These are phyloP conservation scores for Racocetra persica DNA, from an alignment of 371 early-diverging fungal species.

Conservation along the genomic window DNA sequence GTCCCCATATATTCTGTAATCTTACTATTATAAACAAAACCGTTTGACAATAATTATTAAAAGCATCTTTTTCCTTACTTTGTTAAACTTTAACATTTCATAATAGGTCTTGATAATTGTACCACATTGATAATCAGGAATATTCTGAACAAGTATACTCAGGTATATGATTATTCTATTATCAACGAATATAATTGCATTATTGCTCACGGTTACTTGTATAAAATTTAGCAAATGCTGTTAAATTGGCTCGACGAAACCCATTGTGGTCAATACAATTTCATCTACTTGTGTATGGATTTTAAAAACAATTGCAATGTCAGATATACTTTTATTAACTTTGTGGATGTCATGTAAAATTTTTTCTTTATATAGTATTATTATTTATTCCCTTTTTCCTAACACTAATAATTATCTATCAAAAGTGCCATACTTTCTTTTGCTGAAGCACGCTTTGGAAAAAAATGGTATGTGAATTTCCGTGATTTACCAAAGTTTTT, in stretches of 20 bases:
- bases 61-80: too few species aligned
- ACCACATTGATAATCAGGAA: slow-evolving; percentile 93
- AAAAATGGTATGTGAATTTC: slow-evolving; percentile 66
- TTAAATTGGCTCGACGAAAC: slow-evolving; percentile 80
- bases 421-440: slow-evolving; percentile 72
- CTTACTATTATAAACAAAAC: too few species aligned
- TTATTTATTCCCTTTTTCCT: too few species aligned
- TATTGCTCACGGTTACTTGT: neutral
- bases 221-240: slow-evolving; percentile 70
- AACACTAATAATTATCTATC: neutral
- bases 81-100: too few species aligned
- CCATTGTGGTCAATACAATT: slow-evolving; percentile 80
- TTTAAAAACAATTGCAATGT: slow-evolving; percentile 89
- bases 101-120: slow-evolving; percentile 67
- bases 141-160: slow-evolving; percentile 91
- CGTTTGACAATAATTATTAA: too few species aligned
- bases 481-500: neutral
- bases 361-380: too few species aligned
- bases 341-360: slow-evolving; percentile 66
- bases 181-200: too few species aligned
- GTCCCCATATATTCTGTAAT: too few species aligned
- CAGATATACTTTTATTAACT: slow-evolving; percentile 93
- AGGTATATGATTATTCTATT: slow-evolving; percentile 48
- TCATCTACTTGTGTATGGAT: slow-evolving; percentile 92
- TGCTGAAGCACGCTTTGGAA: slow-evolving; percentile 79